Percentiles rank a stretch among this genome's conserved stretches.
phyloP scores from a whole-genome alignment of 495 filamentous ascomycete species.

The Penicillium atrosanguineum region DNA sequence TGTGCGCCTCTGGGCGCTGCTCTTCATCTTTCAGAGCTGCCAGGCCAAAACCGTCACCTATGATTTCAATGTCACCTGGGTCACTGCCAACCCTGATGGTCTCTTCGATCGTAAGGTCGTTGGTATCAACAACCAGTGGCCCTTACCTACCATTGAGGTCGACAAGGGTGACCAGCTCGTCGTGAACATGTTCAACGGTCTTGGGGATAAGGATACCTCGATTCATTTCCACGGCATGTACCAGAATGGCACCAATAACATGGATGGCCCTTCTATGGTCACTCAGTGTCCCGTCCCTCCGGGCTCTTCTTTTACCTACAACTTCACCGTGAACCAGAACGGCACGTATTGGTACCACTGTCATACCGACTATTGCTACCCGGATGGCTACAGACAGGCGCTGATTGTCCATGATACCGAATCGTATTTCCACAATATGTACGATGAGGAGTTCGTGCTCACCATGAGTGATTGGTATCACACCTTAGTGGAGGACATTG shows the following conservation, averaged over 20 bases:
- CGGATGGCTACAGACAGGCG: slow-evolving; percentile 71
- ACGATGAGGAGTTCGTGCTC: slow-evolving; percentile 64
- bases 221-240: slow-evolving; percentile 82
- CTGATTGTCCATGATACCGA: slow-evolving; percentile 69
- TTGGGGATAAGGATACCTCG: slow-evolving; percentile 66
- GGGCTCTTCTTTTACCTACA: slow-evolving; percentile 65
- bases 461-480: slow-evolving; percentile 68
- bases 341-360: slow-evolving; percentile 87
- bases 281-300: slow-evolving; percentile 69
- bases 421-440: slow-evolving; percentile 57
- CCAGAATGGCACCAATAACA: slow-evolving; percentile 63
- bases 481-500: slow-evolving; percentile 43
- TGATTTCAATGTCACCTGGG: slow-evolving; percentile 80
- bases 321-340: slow-evolving; percentile 74
- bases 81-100: slow-evolving; percentile 77
- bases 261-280: slow-evolving; percentile 71
- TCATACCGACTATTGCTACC: slow-evolving; percentile 65
- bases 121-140: slow-evolving; percentile 82
- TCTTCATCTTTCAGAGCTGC: slow-evolving; percentile 11
- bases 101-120: slow-evolving; percentile 62
- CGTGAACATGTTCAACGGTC: slow-evolving; percentile 68
- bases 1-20: slow-evolving; percentile 8
- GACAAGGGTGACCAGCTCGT: slow-evolving; percentile 69
- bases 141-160: slow-evolving; percentile 65
- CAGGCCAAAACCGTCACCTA: slow-evolving; percentile 65